Percentiles rank a stretch among this genome's conserved stretches.
phyloP scores from a whole-genome alignment of 2,329 filamentous ascomycete genomes.

The Epichloe hybrida region DNA sequence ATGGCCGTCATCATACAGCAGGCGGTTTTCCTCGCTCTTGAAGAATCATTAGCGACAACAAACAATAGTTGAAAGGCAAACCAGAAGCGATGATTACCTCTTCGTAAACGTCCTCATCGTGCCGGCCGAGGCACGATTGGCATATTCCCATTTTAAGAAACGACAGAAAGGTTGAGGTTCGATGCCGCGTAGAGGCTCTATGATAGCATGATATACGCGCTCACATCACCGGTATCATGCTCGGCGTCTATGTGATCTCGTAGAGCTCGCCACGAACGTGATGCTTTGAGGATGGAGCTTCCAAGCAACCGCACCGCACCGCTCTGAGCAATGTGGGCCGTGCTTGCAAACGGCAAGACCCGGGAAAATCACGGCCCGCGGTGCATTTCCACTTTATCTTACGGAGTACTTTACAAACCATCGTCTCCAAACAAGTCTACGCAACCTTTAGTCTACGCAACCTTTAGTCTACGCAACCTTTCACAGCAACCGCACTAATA shows the following conservation, averaged over 20 bases:
- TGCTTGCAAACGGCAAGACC: background rate
- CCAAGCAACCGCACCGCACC: too few relatives aligned
- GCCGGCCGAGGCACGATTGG: slow-evolving; percentile 44
- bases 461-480: too few relatives aligned
- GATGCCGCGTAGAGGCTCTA: background rate
- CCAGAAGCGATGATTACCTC: slow-evolving; percentile 30
- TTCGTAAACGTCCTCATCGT: slow-evolving; percentile 36
- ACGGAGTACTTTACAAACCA: too few relatives aligned
- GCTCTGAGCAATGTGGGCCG: background rate
- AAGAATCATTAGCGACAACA: slow-evolving; percentile 1
- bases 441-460: too few relatives aligned
- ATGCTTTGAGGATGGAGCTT: background rate
- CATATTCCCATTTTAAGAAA: slow-evolving; percentile 41
- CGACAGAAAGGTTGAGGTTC: background rate
- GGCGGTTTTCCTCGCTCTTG: slow-evolving; percentile 44
- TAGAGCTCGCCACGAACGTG: background rate
- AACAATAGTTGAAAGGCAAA: background rate
- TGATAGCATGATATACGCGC: background rate
- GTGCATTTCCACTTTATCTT: background rate
- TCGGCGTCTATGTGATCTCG: background rate
- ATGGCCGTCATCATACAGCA: slow-evolving; percentile 48
- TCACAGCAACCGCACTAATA: too few relatives aligned
- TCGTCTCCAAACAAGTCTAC: too few relatives aligned
- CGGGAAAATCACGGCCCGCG: slow-evolving; percentile 2
- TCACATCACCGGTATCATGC: slow-evolving; percentile 5